Conservation (phyloP, 106 monocot species). For the Xerophyta viscosa region DNA sequence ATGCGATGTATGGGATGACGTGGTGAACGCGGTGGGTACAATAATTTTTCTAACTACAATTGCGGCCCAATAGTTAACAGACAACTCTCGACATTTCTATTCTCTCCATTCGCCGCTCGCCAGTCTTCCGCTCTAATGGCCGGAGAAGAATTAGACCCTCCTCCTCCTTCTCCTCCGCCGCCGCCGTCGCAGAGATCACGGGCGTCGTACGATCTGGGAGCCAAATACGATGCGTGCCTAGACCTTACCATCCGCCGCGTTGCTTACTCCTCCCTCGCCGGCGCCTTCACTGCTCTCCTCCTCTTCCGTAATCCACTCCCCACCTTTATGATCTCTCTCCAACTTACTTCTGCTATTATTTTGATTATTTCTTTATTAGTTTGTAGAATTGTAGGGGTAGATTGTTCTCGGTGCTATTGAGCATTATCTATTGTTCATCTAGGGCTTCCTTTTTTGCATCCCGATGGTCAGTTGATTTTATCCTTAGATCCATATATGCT, state of each 20-base stretch:
- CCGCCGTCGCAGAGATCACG: not conserved
- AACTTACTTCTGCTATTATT: not conserved
- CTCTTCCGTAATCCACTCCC: slow-evolving; percentile 54
- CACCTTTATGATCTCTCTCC: too few species aligned
- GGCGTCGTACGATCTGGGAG: not conserved
- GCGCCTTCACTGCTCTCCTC: slow-evolving; percentile 55
- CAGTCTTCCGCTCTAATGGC: too few species aligned
- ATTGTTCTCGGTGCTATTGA: not conserved
- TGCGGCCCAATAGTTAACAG: too few species aligned
- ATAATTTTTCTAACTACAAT: too few species aligned
- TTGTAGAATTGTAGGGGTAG: not conserved
- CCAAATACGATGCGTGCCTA: slow-evolving; percentile 49
- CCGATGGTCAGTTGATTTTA: too few species aligned
- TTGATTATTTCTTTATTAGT: slow-evolving; percentile 5
- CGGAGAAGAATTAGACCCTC: not conserved
- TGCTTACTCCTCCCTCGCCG: slow-evolving; percentile 41
- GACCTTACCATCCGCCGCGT: slow-evolving; percentile 51
- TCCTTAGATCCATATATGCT: too few species aligned
- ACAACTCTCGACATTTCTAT: too few species aligned
- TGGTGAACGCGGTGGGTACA: too few species aligned
- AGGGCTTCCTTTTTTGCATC: too few species aligned
- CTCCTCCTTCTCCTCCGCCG: not conserved
- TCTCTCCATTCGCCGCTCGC: too few species aligned
- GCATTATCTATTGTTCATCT: too few species aligned
- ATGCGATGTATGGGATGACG: too few species aligned